Evolutionary conservation across 352 stramenopile genomes (phyloP).

Genomic region (Phytophthora agathidicida): DNA sequence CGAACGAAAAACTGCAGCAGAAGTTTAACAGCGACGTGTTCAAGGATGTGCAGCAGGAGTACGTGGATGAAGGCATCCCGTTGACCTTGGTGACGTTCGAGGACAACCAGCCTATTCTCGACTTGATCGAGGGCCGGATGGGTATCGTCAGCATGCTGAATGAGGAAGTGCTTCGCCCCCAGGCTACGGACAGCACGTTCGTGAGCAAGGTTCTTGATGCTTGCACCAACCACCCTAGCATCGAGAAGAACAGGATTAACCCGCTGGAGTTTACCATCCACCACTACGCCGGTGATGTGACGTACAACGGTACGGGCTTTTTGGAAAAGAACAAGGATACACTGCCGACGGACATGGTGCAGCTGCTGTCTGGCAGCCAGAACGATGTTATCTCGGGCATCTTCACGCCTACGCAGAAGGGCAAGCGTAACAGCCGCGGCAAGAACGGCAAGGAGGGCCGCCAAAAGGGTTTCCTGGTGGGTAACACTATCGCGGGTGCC

Average conservation of each 20-base stretch:
- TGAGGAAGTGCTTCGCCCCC: slow-evolving; percentile 93
- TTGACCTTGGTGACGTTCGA: slow-evolving; percentile 88
- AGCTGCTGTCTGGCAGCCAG: slow-evolving; percentile 67
- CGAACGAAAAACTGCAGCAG: slow-evolving; percentile 92
- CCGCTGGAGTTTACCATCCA: slow-evolving; percentile 81
- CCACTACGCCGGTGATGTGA: slow-evolving; percentile 86
- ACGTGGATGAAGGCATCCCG: slow-evolving; percentile 92
- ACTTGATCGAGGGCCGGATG: slow-evolving; percentile 88
- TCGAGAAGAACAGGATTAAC: slow-evolving; percentile 89
- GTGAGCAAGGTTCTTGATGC: slow-evolving; percentile 84
- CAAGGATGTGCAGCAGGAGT: slow-evolving; percentile 95
- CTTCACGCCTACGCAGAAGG: slow-evolving; percentile 50
- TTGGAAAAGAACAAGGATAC: slow-evolving; percentile 90
- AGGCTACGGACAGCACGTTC: slow-evolving; percentile 84
- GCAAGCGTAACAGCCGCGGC: slow-evolving; percentile 44
- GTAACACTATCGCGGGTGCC: slow-evolving; percentile 81
- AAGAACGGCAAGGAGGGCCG: slow-evolving; percentile 57
- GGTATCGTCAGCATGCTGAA: slow-evolving; percentile 95
- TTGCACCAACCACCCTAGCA: slow-evolving; percentile 78
- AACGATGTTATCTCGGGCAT: slow-evolving; percentile 72
- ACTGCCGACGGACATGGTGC: slow-evolving; percentile 80
- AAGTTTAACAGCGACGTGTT: slow-evolving; percentile 95
- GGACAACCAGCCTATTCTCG: slow-evolving; percentile 92
- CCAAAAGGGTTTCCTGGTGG: slow-evolving; percentile 81
- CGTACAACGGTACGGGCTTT: slow-evolving; percentile 79